Conservation (phyloP, 2,329 filamentous ascomycete species). For the Malbranchea zuffiana region DNA sequence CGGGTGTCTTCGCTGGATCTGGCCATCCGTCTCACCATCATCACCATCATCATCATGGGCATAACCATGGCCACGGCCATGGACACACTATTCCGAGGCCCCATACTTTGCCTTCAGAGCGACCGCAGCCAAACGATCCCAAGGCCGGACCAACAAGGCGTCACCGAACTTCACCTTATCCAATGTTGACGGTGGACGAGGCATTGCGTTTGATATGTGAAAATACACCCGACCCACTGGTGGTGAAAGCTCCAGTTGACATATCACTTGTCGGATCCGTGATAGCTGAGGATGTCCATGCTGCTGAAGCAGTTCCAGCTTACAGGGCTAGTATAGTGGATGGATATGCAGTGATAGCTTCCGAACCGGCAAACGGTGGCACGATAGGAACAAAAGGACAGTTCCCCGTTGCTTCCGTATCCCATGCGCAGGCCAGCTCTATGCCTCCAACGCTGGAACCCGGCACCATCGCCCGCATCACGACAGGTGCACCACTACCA, state of each 20-base stretch:
- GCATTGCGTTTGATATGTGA: conserved; percentile 63
- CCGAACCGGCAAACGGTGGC: conserved; percentile 39
- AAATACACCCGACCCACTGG: conserved; percentile 55
- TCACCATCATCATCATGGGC: conserved; percentile 39
- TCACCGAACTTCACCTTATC: conserved; percentile 77
- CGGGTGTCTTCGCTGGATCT: conserved; percentile 44
- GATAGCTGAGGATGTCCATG: conserved; percentile 70
- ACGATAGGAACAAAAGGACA: conserved; percentile 64
- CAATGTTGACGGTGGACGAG: conserved; percentile 77
- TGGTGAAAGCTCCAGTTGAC: conserved; percentile 51
- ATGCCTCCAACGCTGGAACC: conserved; percentile 50
- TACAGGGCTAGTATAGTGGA: conserved; percentile 95
- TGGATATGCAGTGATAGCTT: conserved; percentile 72
- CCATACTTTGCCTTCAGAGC: conserved; percentile 56
- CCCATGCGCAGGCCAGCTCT: conserved; percentile 68
- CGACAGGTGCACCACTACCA: conserved; percentile 84
- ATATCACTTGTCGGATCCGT: conserved; percentile 61
- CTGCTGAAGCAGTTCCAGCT: conserved; percentile 74
- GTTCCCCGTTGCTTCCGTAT: conserved; percentile 78
- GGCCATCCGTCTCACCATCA: conserved; percentile 16
- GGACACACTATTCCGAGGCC: conserved; percentile 54
- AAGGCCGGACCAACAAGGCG: conserved; percentile 53
- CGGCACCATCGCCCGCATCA: conserved; percentile 79
- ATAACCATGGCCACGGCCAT: conserved; percentile 51
- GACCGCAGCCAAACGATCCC: conserved; percentile 49